Percentiles rank a stretch among this genome's conserved stretches.
Evolutionary conservation across 441 rosid species (phyloP).

Genomic region (Geranium incanum): DNA sequence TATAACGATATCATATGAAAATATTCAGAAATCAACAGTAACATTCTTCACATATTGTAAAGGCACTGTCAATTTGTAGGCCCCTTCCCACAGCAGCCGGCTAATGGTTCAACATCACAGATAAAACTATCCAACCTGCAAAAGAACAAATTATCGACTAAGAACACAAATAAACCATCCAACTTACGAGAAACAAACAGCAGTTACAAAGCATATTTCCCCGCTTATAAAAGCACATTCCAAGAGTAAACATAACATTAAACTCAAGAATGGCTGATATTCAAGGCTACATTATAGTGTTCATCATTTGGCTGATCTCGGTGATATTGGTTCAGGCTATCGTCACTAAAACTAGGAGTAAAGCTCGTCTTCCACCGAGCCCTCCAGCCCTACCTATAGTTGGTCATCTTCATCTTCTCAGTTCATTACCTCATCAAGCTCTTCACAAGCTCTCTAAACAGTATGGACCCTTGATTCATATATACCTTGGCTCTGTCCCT

Average conservation of each 20-base stretch:
- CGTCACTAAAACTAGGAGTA: slow-evolving; percentile 19
- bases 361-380: slow-evolving; percentile 35
- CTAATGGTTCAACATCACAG: background rate
- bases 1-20: background rate
- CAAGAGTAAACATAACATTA: background rate
- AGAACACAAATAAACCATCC: background rate
- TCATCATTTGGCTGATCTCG: slow-evolving; percentile 33
- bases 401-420: slow-evolving; percentile 54
- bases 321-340: slow-evolving; percentile 24
- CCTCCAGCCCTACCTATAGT: slow-evolving; percentile 46
- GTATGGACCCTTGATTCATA: slow-evolving; percentile 43
- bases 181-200: background rate
- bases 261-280: slow-evolving; percentile 28
- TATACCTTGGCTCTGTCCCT: slow-evolving; percentile 48
- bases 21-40: background rate
- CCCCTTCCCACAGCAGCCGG: background rate
- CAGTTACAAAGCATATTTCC: background rate
- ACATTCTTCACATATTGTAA: background rate
- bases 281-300: slow-evolving; percentile 24
- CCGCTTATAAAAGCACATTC: background rate
- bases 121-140: background rate
- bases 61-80: background rate
- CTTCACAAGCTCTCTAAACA: slow-evolving; percentile 43
- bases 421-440: slow-evolving; percentile 50
- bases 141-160: background rate